Evolutionary conservation across 202 grass and related monocot genomes (phyloP).

Genomic region (Miscanthus sacchariflorus): DNA sequence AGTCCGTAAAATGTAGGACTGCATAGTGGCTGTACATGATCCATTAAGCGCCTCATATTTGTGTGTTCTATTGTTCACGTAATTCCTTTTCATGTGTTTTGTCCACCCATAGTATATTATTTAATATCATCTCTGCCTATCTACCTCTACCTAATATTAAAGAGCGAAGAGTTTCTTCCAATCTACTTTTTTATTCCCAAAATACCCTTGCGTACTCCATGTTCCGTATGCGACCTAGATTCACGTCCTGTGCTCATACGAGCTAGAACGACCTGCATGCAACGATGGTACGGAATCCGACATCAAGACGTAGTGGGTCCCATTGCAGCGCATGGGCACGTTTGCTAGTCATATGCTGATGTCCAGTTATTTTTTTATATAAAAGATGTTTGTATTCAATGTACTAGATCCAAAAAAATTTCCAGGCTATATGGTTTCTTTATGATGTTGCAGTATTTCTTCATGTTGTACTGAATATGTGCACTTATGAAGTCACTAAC

Average conservation of each 20-base stretch:
- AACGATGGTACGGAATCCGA: not conserved
- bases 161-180: not conserved
- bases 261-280: not conserved
- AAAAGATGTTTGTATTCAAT: not conserved
- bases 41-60: not conserved
- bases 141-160: not conserved
- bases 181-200: not conserved
- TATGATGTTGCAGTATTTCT: not conserved
- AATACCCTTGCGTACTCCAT: not conserved
- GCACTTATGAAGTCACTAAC: not conserved
- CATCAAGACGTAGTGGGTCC: not conserved
- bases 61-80: not conserved
- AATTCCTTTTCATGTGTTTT: not conserved
- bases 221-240: not conserved
- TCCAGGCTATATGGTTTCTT: conserved; percentile 17
- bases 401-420: not conserved
- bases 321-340: not conserved
- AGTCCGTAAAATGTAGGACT: not conserved
- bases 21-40: not conserved
- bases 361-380: not conserved
- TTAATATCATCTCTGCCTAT: not conserved
- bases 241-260: not conserved
- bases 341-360: not conserved
- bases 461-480: conserved; percentile 10
- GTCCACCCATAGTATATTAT: not conserved